Base-by-base conservation (phyloP, 768 basidiomycete species). In the Pulveroboletus sp. region DNA sequence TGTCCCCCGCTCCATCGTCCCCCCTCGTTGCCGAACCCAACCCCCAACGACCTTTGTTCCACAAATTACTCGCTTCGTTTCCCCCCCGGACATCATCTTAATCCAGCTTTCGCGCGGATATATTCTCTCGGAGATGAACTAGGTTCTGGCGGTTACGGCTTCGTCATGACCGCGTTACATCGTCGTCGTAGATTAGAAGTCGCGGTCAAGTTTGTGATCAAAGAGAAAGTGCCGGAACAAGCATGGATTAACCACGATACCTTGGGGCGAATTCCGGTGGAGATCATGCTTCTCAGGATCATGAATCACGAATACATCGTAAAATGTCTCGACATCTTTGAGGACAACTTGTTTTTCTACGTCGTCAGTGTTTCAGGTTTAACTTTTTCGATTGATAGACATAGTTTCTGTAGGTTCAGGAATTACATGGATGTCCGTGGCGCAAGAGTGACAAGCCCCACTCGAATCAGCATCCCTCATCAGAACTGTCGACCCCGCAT, bases 191-290 rank as follows among this genome's bases (percentile, higher is more conserved):
- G 75, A 0, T 67, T 73, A 49, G 88, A 93, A 63, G 93, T 93
- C 45, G 93, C 93, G 0, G 88, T 96, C 68, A 97, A 97, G 71
- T 96, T 97, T 67, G 93, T 97, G 62, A 81, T 88, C 72, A 93
- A 91, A 68, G 77, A 73, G 44, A 78, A 81, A 53, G 75, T 84
- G 1, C 79, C 79, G 0, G 75, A 76, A 16, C 75, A 77, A 50
- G 69, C 68, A 6, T 68, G 72, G 74, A 74, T 85, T 70, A 69
- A 82, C 44, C 82, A 89, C 63, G 75, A 81, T 43, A 64, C 69
- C 19, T 67, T 78, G 44, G 82, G 86, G 22, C 76, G 73, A 48
- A 68, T 95, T 23, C 94, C 94, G 6, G 80, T 83, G 27, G 94
- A 97, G 70, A 80, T 92, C 31, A 77, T 86, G 64, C 71, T 96